Percentiles rank a stretch among this genome's conserved stretches.
Conservation (phyloP, 441 rosid species). For the Populus hybrid region DNA sequence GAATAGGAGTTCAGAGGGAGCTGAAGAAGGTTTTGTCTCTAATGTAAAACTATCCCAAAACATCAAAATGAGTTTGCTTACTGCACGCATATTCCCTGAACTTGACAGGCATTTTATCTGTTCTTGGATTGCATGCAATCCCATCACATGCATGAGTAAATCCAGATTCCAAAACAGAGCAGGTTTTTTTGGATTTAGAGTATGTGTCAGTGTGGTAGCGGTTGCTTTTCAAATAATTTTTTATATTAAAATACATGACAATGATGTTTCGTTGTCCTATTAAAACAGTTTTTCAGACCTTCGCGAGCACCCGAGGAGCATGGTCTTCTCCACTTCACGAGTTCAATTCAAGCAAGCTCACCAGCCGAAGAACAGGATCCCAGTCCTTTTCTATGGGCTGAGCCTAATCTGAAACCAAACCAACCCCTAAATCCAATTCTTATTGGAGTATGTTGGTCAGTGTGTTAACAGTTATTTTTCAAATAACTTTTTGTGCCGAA, state of each 20-base stretch:
- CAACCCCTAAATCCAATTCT: not conserved
- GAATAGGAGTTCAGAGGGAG: not conserved
- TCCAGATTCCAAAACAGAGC: not conserved
- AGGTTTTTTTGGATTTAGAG: not conserved
- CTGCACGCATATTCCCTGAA: not conserved
- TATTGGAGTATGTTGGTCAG: too few species aligned
- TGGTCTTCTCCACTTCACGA: not conserved
- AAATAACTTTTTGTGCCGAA: too few species aligned
- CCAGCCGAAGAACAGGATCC: not conserved
- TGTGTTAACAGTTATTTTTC: too few species aligned
- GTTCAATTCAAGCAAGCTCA: not conserved
- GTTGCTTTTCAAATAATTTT: too few species aligned
- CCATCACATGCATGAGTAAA: not conserved
- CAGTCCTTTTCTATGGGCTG: not conserved
- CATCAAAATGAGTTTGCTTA: not conserved
- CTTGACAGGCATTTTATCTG: not conserved
- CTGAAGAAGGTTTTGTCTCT: not conserved
- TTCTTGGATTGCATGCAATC: not conserved
- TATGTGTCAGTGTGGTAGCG: too few species aligned
- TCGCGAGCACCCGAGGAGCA: not conserved
- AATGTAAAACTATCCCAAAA: not conserved
- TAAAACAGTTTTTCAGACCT: not conserved
- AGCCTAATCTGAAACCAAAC: not conserved
- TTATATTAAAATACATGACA: too few species aligned
- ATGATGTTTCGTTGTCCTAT: too few species aligned